A percentile compares a stretch with the other conserved stretches of the same genome.
These are phyloP conservation scores for Penicillium ochrochloron DNA, from an alignment of 495 filamentous ascomycete species.

Conservation along the genomic window DNA sequence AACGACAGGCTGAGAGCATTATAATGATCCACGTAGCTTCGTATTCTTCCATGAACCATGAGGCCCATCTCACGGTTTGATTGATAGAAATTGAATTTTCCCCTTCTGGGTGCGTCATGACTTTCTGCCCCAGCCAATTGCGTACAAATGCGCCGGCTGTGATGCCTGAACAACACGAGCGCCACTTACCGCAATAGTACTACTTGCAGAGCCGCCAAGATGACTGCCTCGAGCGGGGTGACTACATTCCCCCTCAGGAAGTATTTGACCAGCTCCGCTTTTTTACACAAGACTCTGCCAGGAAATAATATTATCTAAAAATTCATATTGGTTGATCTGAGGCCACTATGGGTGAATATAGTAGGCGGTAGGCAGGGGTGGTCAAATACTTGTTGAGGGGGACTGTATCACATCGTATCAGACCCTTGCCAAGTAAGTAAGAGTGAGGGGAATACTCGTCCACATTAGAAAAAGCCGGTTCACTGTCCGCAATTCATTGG, in stretches of 20 bases:
- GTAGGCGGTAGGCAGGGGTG: no score
- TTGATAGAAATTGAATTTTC: neutral
- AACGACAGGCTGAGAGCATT: neutral
- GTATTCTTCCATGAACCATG: neutral
- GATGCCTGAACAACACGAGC: neutral
- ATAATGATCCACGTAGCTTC: neutral
- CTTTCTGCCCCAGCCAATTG: neutral
- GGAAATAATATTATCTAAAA: no score
- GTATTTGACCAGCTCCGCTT: no score
- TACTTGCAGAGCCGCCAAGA: slow-evolving; percentile 1
- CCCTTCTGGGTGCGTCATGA: neutral
- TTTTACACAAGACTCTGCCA: no score
- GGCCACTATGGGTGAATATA: no score
- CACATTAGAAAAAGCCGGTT: no score
- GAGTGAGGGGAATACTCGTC: neutral
- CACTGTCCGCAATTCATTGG: no score
- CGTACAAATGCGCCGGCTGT: neutral
- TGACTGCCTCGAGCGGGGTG: neutral
- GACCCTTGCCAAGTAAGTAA: neutral
- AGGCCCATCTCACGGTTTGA: neutral
- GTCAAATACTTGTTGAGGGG: no score
- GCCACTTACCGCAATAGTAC: neutral
- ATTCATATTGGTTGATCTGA: no score
- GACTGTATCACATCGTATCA: neutral
- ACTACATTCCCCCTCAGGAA: no score